Evolutionary conservation across 768 basidiomycete genomes (phyloP), one percentile per base, ranked within the genome.

Genomic region (Psilocybe subaeruginosa): DNA sequence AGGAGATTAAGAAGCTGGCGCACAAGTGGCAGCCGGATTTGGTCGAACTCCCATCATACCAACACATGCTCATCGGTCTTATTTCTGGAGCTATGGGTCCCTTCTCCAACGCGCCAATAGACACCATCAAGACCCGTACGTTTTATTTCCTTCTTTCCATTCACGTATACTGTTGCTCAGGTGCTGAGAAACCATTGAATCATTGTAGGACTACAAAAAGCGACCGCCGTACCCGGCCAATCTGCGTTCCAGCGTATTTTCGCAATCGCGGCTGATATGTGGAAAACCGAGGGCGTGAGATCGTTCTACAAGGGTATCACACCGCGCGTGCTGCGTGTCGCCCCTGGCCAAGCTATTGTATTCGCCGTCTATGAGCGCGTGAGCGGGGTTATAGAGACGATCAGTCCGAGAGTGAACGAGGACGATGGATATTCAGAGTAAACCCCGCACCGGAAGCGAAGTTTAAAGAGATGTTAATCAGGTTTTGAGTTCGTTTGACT

Each of bases 271-370:
- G 76, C 77, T n/a, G 94, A 94, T 50, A 97, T 99, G 95, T 98
- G 95, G 90, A 85, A 80, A 62, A 82, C 85, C 66, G 97, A 99
- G 76, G 97, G 97, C 5, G 79, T 90, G 14, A 76, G 76, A 47
- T 94, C 96, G 56, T 99, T 99, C 77, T 99, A 99, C 80, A 99
- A 97, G 79, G 97, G 97, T 17, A 98, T 99, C 72, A 98, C 96
- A 0, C 97, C 97, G 37, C 85, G 97, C 19, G 95, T 99, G 37
- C 79, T 97, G 68, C 87, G 97, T 56, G 97, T 99, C 48, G 97
- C 97, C 2, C 97, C 97, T 7, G 97, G 97, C 1, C 93, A 94
- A 73, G 96, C 96, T 2, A 92, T 99, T 66, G 97, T 98, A 37
- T 99, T 99, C 70, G 93, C 97, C 11, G 97, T 99, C 29, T 98